phyloP scores from a whole-genome alignment of 176 grass and related monocot genomes.

The Carex parvula region DNA sequence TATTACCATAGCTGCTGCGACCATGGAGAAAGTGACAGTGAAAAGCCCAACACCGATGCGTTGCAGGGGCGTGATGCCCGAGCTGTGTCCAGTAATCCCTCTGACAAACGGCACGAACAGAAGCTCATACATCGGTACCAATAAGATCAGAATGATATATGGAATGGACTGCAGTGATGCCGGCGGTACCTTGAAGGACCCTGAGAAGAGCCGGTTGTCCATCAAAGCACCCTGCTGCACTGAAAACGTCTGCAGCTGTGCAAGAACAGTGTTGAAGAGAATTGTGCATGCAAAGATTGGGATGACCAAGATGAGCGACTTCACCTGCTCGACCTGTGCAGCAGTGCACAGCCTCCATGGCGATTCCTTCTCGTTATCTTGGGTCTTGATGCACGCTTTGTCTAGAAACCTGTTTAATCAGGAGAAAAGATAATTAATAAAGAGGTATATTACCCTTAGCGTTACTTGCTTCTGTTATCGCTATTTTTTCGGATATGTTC shows the following conservation, averaged over 20 bases:
- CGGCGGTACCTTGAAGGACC: constrained; percentile 53
- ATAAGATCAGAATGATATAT: constrained; percentile 45
- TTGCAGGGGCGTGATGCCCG: constrained; percentile 75
- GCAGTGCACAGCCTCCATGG: constrained; percentile 56
- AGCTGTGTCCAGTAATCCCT: constrained; percentile 42
- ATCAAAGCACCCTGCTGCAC: constrained; percentile 74
- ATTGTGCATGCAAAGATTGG: constrained; percentile 89
- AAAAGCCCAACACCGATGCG: constrained; percentile 79
- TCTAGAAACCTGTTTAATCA: constrained; percentile 50
- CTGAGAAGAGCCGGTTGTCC: constrained; percentile 36
- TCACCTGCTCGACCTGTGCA: constrained; percentile 73
- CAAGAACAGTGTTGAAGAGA: constrained; percentile 85
- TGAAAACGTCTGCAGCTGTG: constrained; percentile 84
- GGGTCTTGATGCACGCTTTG: constrained; percentile 65
- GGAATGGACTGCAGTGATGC: constrained; percentile 84
- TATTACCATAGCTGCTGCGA: constrained; percentile 48
- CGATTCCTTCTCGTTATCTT: constrained; percentile 42
- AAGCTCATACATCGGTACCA: constrained; percentile 69
- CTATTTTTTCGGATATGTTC: not conserved
- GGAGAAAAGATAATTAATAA: not conserved
- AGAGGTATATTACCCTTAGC: not conserved
- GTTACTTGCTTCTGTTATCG: not conserved
- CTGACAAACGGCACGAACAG: constrained; percentile 54
- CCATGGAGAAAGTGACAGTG: constrained; percentile 82
- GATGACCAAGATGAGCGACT: constrained; percentile 63